phyloP scores from a whole-genome alignment of 352 stramenopile genomes.

The Phytophthora pistaciae region DNA sequence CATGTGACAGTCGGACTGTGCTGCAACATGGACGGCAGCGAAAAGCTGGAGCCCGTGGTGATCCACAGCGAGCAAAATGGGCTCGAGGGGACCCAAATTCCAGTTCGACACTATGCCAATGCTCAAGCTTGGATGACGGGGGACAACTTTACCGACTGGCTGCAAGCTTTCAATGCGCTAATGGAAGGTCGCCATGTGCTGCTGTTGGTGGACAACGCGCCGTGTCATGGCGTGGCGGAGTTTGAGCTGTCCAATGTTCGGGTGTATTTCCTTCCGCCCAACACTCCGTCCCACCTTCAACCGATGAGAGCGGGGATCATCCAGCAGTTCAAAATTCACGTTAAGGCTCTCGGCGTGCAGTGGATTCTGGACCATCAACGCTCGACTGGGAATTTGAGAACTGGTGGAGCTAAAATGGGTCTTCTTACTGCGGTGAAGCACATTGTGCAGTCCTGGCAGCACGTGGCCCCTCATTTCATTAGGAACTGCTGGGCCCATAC shows the following conservation, averaged over 20 bases:
- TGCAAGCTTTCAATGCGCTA: constrained; percentile 19
- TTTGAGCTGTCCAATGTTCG: constrained; percentile 22
- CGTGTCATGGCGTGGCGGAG: constrained; percentile 21
- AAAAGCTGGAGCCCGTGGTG: constrained; percentile 30
- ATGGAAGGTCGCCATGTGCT: constrained; percentile 28
- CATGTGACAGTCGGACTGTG: constrained; percentile 18
- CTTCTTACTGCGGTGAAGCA: constrained; percentile 26
- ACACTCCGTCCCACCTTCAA: constrained; percentile 15
- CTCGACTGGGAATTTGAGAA: not conserved
- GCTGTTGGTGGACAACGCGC: constrained; percentile 25
- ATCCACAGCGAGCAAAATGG: constrained; percentile 17
- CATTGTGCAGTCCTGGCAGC: constrained; percentile 26
- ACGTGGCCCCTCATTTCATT: constrained; percentile 8
- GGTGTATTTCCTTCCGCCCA: constrained; percentile 18
- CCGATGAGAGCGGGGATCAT: constrained; percentile 29
- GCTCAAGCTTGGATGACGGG: constrained; percentile 27
- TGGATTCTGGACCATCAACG: constrained; percentile 31
- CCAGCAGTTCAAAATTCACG: constrained; percentile 23
- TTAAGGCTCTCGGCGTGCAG: constrained; percentile 24
- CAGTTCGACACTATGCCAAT: constrained; percentile 20
- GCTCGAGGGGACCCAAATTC: constrained; percentile 10
- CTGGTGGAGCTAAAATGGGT: constrained; percentile 17
- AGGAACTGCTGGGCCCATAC: constrained; percentile 26
- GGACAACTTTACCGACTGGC: constrained; percentile 24
- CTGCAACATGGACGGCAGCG: constrained; percentile 33